A percentile compares a stretch with the other conserved stretches of the same genome.
These are phyloP conservation scores for Ceratobasidium sp. DNA, from an alignment of 1,284 basidiomycete species.

Conservation along the genomic window DNA sequence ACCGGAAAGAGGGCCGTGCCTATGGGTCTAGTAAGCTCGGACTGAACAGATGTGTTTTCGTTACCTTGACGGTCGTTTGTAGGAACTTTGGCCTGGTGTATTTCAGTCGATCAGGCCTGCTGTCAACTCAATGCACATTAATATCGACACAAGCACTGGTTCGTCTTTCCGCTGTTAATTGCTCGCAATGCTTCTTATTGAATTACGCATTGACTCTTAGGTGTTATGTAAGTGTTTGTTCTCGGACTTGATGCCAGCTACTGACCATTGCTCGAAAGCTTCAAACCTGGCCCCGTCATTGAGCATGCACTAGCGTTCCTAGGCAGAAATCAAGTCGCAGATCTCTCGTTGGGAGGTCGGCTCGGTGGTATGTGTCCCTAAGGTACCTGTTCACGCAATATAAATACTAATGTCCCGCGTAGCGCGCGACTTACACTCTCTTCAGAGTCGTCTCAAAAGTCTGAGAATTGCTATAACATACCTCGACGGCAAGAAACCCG, in stretches of 20 bases:
- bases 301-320: constrained; percentile 68
- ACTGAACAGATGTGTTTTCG: background rate
- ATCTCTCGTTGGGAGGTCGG: constrained; percentile 8
- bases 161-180: constrained; percentile 47
- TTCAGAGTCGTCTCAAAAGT: constrained; percentile 15
- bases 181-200: no score
- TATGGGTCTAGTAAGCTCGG: constrained; percentile 62
- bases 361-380: background rate
- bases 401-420: constrained; percentile 33
- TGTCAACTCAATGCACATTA: constrained; percentile 72
- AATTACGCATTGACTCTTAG: no score
- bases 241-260: background rate
- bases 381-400: background rate
- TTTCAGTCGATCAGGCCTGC: constrained; percentile 67
- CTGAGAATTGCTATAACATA: constrained; percentile 26
- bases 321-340: constrained; percentile 44
- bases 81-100: constrained; percentile 41
- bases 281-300: constrained; percentile 62
- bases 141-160: constrained; percentile 80
- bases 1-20: constrained; percentile 72
- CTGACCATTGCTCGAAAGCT: constrained; percentile 50
- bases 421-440: constrained; percentile 63
- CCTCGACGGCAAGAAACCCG: constrained; percentile 12
- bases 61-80: background rate
- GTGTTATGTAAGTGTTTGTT: constrained; percentile 19